Conservation (phyloP, 1,284 basidiomycete genomes). For the Cutaneotrichosporon sp. region DNA sequence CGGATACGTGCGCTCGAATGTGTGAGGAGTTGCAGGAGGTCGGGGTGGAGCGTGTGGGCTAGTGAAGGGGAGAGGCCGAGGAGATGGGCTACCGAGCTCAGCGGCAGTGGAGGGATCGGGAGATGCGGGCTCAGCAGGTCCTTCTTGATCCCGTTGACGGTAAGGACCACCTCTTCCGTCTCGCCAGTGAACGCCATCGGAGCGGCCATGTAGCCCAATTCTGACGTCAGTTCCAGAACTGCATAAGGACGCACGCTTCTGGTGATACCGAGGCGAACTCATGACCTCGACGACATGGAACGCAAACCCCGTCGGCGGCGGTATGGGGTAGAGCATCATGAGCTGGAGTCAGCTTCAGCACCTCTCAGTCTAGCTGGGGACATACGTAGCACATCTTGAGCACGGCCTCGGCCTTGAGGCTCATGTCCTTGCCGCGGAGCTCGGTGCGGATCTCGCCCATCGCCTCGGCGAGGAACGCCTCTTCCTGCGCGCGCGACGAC, state of each 20-base stretch:
- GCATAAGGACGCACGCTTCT: slow-evolving; percentile 61
- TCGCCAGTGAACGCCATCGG: slow-evolving; percentile 88
- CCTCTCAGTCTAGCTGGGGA: slow-evolving; percentile 24
- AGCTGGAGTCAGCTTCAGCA: slow-evolving; percentile 34
- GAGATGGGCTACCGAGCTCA: slow-evolving; percentile 86
- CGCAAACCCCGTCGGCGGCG: slow-evolving; percentile 57
- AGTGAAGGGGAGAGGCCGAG: slow-evolving; percentile 85
- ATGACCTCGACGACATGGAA: slow-evolving; percentile 98
- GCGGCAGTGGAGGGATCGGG: slow-evolving; percentile 73
- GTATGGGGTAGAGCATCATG: slow-evolving; percentile 56
- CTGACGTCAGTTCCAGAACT: slow-evolving; percentile 37
- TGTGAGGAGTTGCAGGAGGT: slow-evolving; percentile 82
- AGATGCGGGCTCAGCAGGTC: slow-evolving; percentile 73
- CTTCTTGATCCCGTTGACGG: slow-evolving; percentile 98
- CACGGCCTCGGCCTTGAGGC: slow-evolving; percentile 90
- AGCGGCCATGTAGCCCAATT: slow-evolving; percentile 92
- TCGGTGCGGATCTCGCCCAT: slow-evolving; percentile 79
- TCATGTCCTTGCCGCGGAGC: slow-evolving; percentile 91
- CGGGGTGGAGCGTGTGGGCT: slow-evolving; percentile 81
- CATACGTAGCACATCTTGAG: slow-evolving; percentile 95
- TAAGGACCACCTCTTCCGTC: slow-evolving; percentile 95
- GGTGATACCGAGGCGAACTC: slow-evolving; percentile 85
- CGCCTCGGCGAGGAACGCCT: slow-evolving; percentile 55
- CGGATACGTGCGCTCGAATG: slow-evolving; percentile 85
- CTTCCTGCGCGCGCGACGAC: slow-evolving; percentile 51